Conservation (phyloP, 2,329 filamentous ascomycete species). For the Biscogniauxia marginata region DNA sequence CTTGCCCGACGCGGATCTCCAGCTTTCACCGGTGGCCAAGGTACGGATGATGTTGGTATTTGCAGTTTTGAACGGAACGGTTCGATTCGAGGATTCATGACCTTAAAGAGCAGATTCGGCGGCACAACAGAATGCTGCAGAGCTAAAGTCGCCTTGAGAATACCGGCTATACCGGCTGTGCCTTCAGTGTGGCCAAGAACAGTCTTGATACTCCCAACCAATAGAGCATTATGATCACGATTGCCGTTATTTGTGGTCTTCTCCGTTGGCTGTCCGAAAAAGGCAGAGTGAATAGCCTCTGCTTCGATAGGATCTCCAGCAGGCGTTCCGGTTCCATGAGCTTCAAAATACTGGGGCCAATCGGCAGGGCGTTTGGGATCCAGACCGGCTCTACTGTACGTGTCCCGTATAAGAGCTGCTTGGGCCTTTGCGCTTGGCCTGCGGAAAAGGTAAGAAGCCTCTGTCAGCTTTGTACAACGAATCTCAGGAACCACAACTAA, state of each 20-base stretch:
- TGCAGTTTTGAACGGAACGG: conserved; percentile 23
- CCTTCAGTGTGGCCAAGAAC: conserved; percentile 31
- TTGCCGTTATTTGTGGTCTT: too few species aligned
- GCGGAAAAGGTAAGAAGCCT: too few species aligned
- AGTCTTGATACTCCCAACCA: conserved; percentile 27
- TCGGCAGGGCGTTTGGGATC: conserved; percentile 6
- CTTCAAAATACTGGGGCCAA: conserved; percentile 22
- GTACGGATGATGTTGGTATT: conserved; percentile 5
- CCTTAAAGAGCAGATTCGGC: conserved; percentile 32
- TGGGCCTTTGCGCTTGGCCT: conserved; percentile 18
- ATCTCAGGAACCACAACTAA: neutral
- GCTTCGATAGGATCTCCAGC: conserved; percentile 26
- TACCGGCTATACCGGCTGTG: conserved; percentile 26
- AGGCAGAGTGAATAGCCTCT: conserved; percentile 15
- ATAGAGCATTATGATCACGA: too few species aligned
- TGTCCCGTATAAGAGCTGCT: conserved; percentile 17
- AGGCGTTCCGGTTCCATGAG: conserved; percentile 25
- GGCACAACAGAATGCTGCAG: conserved; percentile 22
- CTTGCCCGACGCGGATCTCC: conserved; percentile 10
- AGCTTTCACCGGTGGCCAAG: conserved; percentile 20
- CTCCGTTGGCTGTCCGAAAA: conserved; percentile 6
- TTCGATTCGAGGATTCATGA: conserved; percentile 27
- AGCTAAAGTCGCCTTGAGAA: conserved; percentile 24
- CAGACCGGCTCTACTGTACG: conserved; percentile 17
- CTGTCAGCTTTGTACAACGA: too few species aligned